Evolutionary conservation across 768 basidiomycete genomes (phyloP).

Genomic region (Dendrothele bispora): DNA sequence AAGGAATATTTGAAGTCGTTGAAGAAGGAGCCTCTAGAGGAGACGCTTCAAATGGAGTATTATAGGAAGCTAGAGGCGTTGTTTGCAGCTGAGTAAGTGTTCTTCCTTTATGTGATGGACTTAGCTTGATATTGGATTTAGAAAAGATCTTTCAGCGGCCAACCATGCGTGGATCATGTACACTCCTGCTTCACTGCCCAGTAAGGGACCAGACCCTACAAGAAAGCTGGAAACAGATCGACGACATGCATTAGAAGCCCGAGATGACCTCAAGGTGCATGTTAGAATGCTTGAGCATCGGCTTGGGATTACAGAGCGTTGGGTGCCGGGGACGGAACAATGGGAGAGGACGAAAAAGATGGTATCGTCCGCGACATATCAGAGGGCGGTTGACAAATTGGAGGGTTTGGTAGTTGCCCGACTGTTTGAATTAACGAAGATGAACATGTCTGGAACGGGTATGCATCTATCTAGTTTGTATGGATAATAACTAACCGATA

Average conservation of each 20-base stretch:
- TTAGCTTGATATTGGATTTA: no score
- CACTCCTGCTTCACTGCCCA: not conserved
- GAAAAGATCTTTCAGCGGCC: not conserved
- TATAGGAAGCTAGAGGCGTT: conserved; percentile 8
- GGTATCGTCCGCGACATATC: conserved; percentile 10
- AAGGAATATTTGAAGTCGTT: conserved; percentile 10
- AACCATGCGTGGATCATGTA: not conserved
- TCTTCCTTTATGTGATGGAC: no score
- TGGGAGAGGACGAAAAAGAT: conserved; percentile 13
- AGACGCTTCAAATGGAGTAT: conserved; percentile 12
- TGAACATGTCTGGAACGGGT: conserved; percentile 17
- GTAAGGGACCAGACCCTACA: not conserved
- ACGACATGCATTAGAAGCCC: conserved; percentile 4
- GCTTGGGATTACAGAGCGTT: conserved; percentile 10
- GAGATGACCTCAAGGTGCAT: conserved; percentile 6
- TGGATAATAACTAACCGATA: no score
- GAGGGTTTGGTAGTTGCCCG: conserved; percentile 16
- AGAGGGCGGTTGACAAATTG: conserved; percentile 14
- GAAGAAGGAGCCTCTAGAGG: conserved; percentile 14
- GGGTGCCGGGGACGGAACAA: conserved; percentile 11
- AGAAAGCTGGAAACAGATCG: conserved; percentile 3
- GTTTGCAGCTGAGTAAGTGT: not conserved
- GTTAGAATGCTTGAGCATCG: conserved; percentile 8
- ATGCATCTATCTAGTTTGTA: no score
- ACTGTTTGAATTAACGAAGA: conserved; percentile 17